A percentile compares a stretch with the other conserved stretches of the same genome.
phyloP scores from a whole-genome alignment of 345 rosid species.

The Jatropha curcas region DNA sequence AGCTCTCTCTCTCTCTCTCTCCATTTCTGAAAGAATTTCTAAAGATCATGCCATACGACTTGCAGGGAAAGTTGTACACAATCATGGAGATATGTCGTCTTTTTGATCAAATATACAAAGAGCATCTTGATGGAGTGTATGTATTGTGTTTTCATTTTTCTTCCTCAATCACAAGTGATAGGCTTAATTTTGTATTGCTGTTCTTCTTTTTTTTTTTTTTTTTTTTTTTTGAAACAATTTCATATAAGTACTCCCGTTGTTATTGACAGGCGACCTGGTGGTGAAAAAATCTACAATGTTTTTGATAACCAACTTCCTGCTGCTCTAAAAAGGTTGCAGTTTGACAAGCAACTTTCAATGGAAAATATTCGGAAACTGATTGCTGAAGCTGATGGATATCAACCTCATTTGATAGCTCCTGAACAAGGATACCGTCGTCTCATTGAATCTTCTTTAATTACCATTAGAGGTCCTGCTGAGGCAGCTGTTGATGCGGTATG shows the following conservation, averaged over 20 bases:
- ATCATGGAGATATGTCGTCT: constrained; percentile 99
- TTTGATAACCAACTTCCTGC: constrained; percentile 99
- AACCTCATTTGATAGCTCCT: constrained; percentile 98
- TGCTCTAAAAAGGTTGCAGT: constrained; percentile 96
- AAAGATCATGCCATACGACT: constrained; percentile 25
- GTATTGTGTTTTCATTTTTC: constrained; percentile 18
- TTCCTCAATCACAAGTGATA: constrained; percentile 5
- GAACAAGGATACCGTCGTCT: constrained; percentile 99
- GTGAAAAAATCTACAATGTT: constrained; percentile 89
- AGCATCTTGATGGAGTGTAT: constrained; percentile 98
- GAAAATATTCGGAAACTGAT: constrained; percentile 94
- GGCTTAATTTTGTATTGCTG: constrained; percentile 2
- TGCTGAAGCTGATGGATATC: constrained; percentile 99
- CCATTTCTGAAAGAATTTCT: constrained; percentile 12
- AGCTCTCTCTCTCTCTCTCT: neutral
- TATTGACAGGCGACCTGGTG: constrained; percentile 85
- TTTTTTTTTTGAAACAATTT: too few species aligned
- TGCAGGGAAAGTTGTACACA: constrained; percentile 91
- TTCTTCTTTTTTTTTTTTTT: neutral
- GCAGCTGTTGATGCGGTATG: constrained; percentile 98
- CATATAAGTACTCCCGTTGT: constrained; percentile 12
- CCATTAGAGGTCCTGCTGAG: constrained; percentile 99
- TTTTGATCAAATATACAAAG: constrained; percentile 90
- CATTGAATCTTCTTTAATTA: constrained; percentile 81
- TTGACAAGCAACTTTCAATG: constrained; percentile 98